Conservation (phyloP, 2,329 filamentous ascomycete genomes). For the Monilinia polystroma region DNA sequence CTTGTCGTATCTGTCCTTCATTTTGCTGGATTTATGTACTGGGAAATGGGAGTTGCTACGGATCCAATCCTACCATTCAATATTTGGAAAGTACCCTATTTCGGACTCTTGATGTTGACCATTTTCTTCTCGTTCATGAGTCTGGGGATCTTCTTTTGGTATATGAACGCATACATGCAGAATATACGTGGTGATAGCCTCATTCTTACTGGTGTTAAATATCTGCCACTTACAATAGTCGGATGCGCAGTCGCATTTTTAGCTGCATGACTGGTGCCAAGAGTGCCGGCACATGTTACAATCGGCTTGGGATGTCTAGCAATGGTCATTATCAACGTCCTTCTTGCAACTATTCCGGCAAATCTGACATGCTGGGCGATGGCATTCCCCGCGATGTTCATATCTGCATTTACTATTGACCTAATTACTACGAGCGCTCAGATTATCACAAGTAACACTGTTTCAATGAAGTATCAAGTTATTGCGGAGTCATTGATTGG, state of each 20-base stretch:
- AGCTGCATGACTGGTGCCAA: constrained; percentile 49
- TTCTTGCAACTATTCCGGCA: constrained; percentile 47
- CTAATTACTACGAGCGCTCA: constrained; percentile 52
- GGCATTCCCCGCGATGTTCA: constrained; percentile 44
- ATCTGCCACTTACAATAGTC: constrained; percentile 46
- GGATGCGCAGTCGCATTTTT: constrained; percentile 43
- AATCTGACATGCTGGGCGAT: constrained; percentile 48
- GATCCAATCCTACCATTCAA: constrained; percentile 32
- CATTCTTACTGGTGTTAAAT: constrained; percentile 44
- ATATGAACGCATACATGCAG: constrained; percentile 48
- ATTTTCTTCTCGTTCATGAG: constrained; percentile 31
- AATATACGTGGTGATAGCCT: constrained; percentile 45
- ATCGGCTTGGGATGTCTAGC: constrained; percentile 44
- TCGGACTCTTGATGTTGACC: constrained; percentile 26
- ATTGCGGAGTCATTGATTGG: constrained; percentile 51
- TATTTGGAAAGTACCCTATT: constrained; percentile 33
- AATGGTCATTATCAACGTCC: constrained; percentile 37
- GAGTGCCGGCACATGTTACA: constrained; percentile 49
- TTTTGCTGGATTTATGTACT: constrained; percentile 27
- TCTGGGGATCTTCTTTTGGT: constrained; percentile 49
- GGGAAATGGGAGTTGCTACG: constrained; percentile 28
- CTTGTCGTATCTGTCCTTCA: constrained; percentile 27
- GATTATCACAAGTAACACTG: constrained; percentile 54
- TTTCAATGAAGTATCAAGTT: constrained; percentile 49
- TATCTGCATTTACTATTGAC: constrained; percentile 47